Percentiles rank a stretch among this genome's conserved stretches.
Evolutionary conservation across 1,284 basidiomycete genomes (phyloP).

Genomic region (Irpex sp.): DNA sequence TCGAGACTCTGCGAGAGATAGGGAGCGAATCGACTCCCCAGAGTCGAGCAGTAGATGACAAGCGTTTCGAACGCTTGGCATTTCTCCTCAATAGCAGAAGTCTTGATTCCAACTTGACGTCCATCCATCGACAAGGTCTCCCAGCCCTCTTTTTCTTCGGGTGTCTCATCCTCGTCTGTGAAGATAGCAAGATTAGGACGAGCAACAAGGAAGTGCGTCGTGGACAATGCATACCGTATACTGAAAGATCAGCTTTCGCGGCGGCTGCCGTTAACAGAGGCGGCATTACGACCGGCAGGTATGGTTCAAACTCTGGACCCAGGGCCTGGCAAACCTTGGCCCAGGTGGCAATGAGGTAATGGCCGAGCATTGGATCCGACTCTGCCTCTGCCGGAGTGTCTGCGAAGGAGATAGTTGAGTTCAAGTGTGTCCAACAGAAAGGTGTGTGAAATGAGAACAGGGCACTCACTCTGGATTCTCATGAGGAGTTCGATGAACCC

Average conservation of each 20-base stretch:
- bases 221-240: slow-evolving; percentile 52
- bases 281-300: slow-evolving; percentile 80
- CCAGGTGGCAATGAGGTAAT: slow-evolving; percentile 78
- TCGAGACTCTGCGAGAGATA: slow-evolving; percentile 70
- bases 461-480: slow-evolving; percentile 65
- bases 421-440: background rate
- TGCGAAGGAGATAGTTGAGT: slow-evolving; percentile 21
- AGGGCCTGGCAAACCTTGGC: slow-evolving; percentile 80
- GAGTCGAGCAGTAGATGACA: slow-evolving; percentile 73
- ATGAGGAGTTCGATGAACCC: slow-evolving; percentile 71
- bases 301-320: slow-evolving; percentile 79
- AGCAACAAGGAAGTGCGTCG: background rate
- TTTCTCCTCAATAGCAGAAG: slow-evolving; percentile 82
- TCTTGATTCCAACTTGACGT: slow-evolving; percentile 71
- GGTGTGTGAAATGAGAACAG: background rate
- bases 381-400: slow-evolving; percentile 61
- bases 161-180: slow-evolving; percentile 50
- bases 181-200: background rate
- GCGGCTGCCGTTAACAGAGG: slow-evolving; percentile 70
- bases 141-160: slow-evolving; percentile 66
- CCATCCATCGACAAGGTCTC: slow-evolving; percentile 75
- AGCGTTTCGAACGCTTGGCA: slow-evolving; percentile 84
- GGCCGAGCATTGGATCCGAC: slow-evolving; percentile 57
- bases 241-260: slow-evolving; percentile 74
- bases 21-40: slow-evolving; percentile 67